These are phyloP conservation scores for Porphyridium purpureum DNA, from an alignment of 23 red algal species.

Conservation along the genomic window DNA sequence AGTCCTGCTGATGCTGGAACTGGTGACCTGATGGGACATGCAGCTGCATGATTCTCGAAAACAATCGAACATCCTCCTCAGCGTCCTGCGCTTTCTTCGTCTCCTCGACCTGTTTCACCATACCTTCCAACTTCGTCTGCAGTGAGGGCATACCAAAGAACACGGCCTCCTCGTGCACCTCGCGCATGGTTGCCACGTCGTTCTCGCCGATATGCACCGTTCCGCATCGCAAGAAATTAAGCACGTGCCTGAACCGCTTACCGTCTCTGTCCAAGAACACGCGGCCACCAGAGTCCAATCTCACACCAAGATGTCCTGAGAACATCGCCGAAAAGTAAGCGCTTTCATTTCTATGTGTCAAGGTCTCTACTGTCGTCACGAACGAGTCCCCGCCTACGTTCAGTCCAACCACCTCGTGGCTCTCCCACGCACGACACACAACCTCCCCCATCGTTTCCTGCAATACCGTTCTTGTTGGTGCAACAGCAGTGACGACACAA, in stretches of 20 bases:
- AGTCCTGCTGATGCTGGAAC: too few species aligned
- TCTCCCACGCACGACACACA: too few species aligned
- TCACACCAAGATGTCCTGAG: background rate
- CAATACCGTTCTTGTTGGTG: too few species aligned
- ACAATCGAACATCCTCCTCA: too few species aligned
- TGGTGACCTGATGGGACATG: too few species aligned
- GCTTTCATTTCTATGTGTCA: background rate
- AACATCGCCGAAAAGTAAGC: constrained; percentile 21
- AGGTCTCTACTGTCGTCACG: constrained; percentile 17
- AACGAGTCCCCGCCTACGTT: constrained; percentile 32
- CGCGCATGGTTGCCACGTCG: constrained; percentile 5
- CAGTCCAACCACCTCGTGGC: constrained; percentile 14
- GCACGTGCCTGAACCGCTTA: constrained; percentile 18
- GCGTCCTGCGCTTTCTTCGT: too few species aligned
- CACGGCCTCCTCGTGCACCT: constrained; percentile 22
- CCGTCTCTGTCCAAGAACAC: constrained; percentile 41
- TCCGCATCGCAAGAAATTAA: constrained; percentile 21
- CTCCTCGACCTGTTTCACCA: too few species aligned
- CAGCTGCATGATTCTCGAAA: too few species aligned
- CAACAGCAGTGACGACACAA: too few species aligned
- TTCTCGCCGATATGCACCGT: constrained; percentile 33
- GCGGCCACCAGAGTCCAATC: constrained; percentile 11
- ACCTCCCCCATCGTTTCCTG: too few species aligned
- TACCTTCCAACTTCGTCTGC: too few species aligned
- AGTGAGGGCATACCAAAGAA: constrained; percentile 12